These are phyloP conservation scores for Cinchona pubescens DNA, from an alignment of 257 asterid species.

Conservation along the genomic window DNA sequence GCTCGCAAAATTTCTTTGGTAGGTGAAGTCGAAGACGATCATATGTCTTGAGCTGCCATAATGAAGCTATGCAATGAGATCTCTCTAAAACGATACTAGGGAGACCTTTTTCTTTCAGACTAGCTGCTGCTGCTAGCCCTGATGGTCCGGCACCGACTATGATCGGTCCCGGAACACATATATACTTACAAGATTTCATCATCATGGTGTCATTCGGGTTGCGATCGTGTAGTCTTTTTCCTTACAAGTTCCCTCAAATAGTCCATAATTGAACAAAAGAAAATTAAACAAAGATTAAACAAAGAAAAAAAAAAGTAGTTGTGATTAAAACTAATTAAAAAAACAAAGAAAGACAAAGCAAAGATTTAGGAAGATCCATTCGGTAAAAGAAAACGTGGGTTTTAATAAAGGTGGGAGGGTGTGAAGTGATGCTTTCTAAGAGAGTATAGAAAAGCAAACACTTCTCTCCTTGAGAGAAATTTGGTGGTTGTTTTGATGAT, in stretches of 20 bases:
- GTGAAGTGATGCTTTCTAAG: constrained; percentile 7
- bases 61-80: constrained; percentile 70
- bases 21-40: constrained; percentile 75
- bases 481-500: background rate
- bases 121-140: constrained; percentile 79
- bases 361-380: constrained; percentile 23
- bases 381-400: constrained; percentile 22
- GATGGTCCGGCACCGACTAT: constrained; percentile 89
- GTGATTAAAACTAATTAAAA: background rate
- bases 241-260: constrained; percentile 50
- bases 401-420: background rate
- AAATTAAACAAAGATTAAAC: background rate
- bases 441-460: background rate
- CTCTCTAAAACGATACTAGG: constrained; percentile 66
- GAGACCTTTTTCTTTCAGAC: constrained; percentile 49
- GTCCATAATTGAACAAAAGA: constrained; percentile 29
- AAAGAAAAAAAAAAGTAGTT: background rate
- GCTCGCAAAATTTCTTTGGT: constrained; percentile 80
- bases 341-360: constrained; percentile 10
- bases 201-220: background rate
- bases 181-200: constrained; percentile 18
- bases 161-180: constrained; percentile 55
- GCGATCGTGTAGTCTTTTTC: constrained; percentile 57
- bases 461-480: background rate
- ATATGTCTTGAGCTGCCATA: constrained; percentile 83